These are phyloP conservation scores for Inga laurina DNA, from an alignment of 306 rosid genomes.

Conservation along the genomic window DNA sequence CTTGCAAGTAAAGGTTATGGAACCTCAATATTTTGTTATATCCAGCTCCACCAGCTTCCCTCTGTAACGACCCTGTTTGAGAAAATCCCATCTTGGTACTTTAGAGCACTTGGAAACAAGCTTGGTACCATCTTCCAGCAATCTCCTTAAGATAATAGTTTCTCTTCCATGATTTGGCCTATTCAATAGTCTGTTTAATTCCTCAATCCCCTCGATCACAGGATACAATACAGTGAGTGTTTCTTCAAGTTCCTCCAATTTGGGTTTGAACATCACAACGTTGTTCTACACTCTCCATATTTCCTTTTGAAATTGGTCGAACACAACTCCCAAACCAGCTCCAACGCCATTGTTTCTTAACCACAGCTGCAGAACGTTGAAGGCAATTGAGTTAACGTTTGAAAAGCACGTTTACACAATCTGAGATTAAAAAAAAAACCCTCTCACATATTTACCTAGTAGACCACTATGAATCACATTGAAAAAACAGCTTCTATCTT, in stretches of 20 bases:
- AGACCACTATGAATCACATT: too few relatives aligned
- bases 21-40: not conserved
- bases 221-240: not conserved
- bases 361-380: too few relatives aligned
- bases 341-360: too few relatives aligned
- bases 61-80: not conserved
- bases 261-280: not conserved
- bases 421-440: too few relatives aligned
- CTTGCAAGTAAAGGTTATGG: not conserved
- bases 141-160: not conserved
- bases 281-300: not conserved
- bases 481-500: too few relatives aligned
- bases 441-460: too few relatives aligned
- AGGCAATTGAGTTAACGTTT: too few relatives aligned
- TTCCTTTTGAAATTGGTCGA: not conserved
- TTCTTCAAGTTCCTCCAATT: not conserved
- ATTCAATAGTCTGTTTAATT: not conserved
- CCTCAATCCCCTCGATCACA: not conserved
- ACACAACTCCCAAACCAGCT: not conserved
- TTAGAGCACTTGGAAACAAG: not conserved
- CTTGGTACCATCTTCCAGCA: not conserved
- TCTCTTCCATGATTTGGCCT: not conserved
- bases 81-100: not conserved
- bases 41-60: not conserved
- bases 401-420: too few relatives aligned